Conservation (phyloP, 352 stramenopile species). For the Globisporangium paroecandrum region DNA sequence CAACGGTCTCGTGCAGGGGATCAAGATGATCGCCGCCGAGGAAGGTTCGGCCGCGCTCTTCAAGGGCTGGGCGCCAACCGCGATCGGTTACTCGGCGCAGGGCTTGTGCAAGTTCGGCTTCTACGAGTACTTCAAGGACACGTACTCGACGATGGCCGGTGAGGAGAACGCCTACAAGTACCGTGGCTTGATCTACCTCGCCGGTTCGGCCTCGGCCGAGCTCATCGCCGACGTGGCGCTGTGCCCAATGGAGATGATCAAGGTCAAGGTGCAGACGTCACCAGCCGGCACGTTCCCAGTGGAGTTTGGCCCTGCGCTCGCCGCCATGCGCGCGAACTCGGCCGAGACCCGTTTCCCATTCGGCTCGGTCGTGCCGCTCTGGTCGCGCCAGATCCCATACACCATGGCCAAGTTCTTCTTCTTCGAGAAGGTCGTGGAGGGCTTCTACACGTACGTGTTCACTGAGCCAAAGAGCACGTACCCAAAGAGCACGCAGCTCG, state of each 20-base stretch:
- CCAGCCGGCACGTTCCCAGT: conserved; percentile 86
- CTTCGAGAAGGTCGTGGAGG: conserved; percentile 90
- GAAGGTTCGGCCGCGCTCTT: conserved; percentile 80
- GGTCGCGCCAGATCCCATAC: conserved; percentile 96
- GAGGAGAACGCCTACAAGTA: conserved; percentile 93
- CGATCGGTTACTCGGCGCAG: conserved; percentile 90
- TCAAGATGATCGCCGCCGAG: conserved; percentile 87
- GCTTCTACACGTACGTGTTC: conserved; percentile 88
- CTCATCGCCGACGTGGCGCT: conserved; percentile 93
- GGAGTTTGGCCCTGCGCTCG: conserved; percentile 83
- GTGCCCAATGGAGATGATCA: conserved; percentile 95
- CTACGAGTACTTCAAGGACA: conserved; percentile 96
- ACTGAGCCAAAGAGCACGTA: conserved; percentile 90
- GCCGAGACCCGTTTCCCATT: conserved; percentile 90
- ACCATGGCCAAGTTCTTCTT: conserved; percentile 99
- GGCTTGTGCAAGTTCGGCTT: conserved; percentile 93
- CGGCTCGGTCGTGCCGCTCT: conserved; percentile 88
- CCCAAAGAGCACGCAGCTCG: conserved; percentile 93
- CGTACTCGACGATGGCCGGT: conserved; percentile 88
- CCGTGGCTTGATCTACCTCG: conserved; percentile 89
- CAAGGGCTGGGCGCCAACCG: conserved; percentile 91
- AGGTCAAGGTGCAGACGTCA: conserved; percentile 93
- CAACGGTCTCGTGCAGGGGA: conserved; percentile 63
- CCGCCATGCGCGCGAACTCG: conserved; percentile 86
- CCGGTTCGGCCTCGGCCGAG: conserved; percentile 90